Conservation (phyloP, 2,329 filamentous ascomycete genomes). For the Diaporthe helianthi region DNA sequence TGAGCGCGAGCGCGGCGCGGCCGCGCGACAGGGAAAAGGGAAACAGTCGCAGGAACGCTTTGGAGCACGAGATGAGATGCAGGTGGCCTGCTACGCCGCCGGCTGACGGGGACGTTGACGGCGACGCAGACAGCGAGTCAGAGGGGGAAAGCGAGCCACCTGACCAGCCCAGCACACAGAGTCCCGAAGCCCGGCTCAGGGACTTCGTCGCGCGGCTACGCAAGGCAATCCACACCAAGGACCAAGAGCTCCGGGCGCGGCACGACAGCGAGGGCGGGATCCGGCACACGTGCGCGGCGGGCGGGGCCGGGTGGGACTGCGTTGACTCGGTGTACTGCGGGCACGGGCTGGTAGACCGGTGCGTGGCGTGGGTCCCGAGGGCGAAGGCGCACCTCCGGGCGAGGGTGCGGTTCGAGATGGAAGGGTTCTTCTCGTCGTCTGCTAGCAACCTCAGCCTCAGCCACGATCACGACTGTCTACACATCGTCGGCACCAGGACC, state of each 20-base stretch:
- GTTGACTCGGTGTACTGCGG: slow-evolving; percentile 27
- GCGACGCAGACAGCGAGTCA: too few relatives aligned
- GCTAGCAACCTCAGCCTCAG: too few relatives aligned
- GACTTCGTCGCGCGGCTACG: slow-evolving; percentile 3
- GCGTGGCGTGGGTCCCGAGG: slow-evolving; percentile 14
- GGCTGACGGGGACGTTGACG: neutral
- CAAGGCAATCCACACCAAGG: neutral
- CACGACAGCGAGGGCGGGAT: neutral
- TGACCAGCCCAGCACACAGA: neutral
- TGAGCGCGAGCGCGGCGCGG: neutral
- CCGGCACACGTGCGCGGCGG: slow-evolving; percentile 21
- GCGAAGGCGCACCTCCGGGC: neutral
- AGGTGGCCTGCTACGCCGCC: neutral
- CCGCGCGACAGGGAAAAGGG: neutral
- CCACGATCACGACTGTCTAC: neutral
- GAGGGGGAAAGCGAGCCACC: neutral
- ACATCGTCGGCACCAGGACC: neutral
- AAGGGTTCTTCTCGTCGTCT: slow-evolving; percentile 10
- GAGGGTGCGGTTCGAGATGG: slow-evolving; percentile 14
- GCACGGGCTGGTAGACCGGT: slow-evolving; percentile 26
- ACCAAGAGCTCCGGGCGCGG: neutral
- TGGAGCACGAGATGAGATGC: too few relatives aligned
- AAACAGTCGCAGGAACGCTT: neutral
- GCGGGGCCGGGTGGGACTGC: slow-evolving; percentile 4
- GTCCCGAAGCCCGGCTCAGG: neutral